Percentiles rank a stretch among this genome's conserved stretches.
Evolutionary conservation across 179 eudicot species (phyloP).

Genomic region (Spergularia azorica): DNA sequence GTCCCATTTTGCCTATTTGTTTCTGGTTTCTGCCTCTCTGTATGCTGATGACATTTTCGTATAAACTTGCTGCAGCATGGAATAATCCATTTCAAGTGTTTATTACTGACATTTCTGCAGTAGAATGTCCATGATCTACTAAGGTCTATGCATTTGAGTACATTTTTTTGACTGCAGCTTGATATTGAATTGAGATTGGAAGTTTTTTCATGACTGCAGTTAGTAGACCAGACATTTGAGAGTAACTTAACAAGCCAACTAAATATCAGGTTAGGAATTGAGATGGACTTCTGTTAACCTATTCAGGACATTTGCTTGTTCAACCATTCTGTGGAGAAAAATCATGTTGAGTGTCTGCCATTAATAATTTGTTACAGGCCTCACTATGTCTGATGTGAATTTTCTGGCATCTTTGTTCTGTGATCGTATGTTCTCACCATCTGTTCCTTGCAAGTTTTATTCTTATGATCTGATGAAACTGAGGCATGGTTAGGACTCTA

Average conservation of each 20-base stretch:
- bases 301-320: not conserved
- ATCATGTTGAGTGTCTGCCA: not conserved
- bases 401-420: not conserved
- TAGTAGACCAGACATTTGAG: too few species aligned
- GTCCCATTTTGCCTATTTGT: too few species aligned
- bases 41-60: too few species aligned
- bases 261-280: too few species aligned
- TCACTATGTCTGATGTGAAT: not conserved
- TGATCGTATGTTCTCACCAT: not conserved
- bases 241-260: too few species aligned
- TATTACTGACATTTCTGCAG: too few species aligned
- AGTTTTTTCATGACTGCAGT: too few species aligned
- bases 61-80: too few species aligned
- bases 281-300: not conserved
- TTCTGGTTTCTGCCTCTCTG: too few species aligned
- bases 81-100: too few species aligned
- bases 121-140: not conserved
- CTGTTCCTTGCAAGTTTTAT: not conserved
- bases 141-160: not conserved
- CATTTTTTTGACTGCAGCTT: too few species aligned
- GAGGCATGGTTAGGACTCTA: constrained; percentile 5
- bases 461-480: not conserved
- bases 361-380: constrained; percentile 2
- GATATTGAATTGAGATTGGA: too few species aligned
- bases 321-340: not conserved